Evolutionary conservation across 2,329 filamentous ascomycete genomes (phyloP).

Genomic region (Colletotrichum phormii): DNA sequence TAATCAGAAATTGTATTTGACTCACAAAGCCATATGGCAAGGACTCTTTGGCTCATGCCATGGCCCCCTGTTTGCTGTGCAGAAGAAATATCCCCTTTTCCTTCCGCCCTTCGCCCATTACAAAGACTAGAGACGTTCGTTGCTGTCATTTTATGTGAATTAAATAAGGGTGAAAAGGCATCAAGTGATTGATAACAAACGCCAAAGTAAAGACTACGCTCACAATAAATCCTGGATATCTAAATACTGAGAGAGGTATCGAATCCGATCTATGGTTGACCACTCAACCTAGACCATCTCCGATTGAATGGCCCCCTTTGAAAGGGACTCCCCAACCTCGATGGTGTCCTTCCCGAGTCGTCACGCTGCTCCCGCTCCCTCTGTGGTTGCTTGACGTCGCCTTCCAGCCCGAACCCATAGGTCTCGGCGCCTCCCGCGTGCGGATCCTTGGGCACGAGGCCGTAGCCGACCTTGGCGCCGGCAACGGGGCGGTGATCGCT

Average conservation of each 20-base stretch:
- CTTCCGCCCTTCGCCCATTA: background rate
- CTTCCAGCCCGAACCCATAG: constrained; percentile 47
- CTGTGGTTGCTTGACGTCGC: constrained; percentile 43
- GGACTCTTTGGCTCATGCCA: background rate
- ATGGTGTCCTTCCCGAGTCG: constrained; percentile 18
- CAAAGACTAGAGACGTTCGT: no score
- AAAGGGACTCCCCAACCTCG: constrained; percentile 25
- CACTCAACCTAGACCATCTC: constrained; percentile 28
- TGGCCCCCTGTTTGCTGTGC: background rate
- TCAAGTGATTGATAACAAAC: background rate
- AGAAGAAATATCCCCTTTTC: background rate
- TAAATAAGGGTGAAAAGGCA: background rate
- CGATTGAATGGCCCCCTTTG: constrained; percentile 5
- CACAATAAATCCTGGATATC: background rate
- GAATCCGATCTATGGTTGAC: background rate
- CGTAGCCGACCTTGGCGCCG: constrained; percentile 35
- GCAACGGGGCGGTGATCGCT: constrained; percentile 29
- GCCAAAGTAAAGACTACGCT: background rate
- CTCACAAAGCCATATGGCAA: background rate
- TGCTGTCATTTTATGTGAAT: background rate
- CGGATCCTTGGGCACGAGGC: constrained; percentile 35
- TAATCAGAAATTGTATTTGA: background rate
- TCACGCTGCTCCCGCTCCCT: background rate
- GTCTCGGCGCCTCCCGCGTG: constrained; percentile 39
- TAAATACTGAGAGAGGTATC: background rate